These are phyloP conservation scores for Hysterangium stoloniferum DNA, from an alignment of 768 basidiomycete species.

Conservation along the genomic window DNA sequence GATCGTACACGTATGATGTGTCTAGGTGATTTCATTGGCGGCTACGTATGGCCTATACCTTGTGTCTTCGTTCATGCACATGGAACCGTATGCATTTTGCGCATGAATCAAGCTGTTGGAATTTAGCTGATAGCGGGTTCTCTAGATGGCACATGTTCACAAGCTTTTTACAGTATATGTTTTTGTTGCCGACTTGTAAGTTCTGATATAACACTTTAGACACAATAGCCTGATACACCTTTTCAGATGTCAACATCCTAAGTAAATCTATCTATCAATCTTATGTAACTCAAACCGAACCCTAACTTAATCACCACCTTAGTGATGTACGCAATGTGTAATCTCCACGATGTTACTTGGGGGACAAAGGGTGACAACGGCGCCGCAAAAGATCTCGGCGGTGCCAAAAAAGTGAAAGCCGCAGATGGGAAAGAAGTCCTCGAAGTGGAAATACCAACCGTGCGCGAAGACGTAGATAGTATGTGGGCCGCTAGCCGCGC, in stretches of 20 bases:
- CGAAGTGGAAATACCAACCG: constrained; percentile 79
- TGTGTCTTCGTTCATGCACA: constrained; percentile 76
- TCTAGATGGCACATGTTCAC: constrained; percentile 86
- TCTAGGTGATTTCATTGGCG: constrained; percentile 53
- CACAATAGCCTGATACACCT: constrained; percentile 10
- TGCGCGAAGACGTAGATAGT: constrained; percentile 80
- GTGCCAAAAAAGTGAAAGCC: constrained; percentile 82
- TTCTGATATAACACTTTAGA: constrained; percentile 10
- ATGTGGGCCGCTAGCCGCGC: constrained; percentile 73
- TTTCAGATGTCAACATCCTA: constrained; percentile 70
- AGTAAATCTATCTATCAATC: constrained; percentile 33
- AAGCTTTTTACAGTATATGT: constrained; percentile 85
- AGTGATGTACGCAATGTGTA: constrained; percentile 95
- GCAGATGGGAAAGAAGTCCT: constrained; percentile 80
- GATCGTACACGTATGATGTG: not conserved
- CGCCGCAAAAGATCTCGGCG: constrained; percentile 78
- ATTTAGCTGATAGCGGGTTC: not conserved
- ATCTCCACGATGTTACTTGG: constrained; percentile 84
- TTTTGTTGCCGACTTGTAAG: constrained; percentile 73
- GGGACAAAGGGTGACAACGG: constrained; percentile 93
- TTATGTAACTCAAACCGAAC: not conserved
- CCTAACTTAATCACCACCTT: constrained; percentile 12
- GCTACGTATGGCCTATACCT: constrained; percentile 77
- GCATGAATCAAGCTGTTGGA: not conserved
- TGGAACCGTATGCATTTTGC: constrained; percentile 49